Evolutionary conservation across 371 early-diverging fungal genomes (phyloP), one percentile per base, ranked within the genome.

Genomic region (Circinella umbellata): DNA sequence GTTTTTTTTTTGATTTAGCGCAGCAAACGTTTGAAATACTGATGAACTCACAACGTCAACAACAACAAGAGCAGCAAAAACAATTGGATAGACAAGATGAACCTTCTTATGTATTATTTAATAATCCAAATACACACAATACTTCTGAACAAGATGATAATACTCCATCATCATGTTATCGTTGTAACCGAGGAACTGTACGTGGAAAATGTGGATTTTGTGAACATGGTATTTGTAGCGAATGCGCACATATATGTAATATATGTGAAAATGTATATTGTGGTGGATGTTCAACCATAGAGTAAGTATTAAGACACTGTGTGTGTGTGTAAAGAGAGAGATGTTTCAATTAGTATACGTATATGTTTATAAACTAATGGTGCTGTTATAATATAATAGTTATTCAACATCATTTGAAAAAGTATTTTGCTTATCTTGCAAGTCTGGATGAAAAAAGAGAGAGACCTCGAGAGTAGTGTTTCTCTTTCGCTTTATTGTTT

Each of bases 21-120:
- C 18, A 57, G n/a, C 20, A 34, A n/a, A 57, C 57, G 1, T 57
- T 57, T 57, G 57, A 34, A 18, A 18, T 57, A 13, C 57, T 57
- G 18, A 57, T 57, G 57, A 57, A 57, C 57, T 11, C 57, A 11
- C 57, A 57, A 34, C 57, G n/a, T 5, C 57, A 51, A n/a, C 51
- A 51, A 15, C 51, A 51, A 51, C 8, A 51, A 51, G 14, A 13
- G 51, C 14, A 51, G 2, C 0, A 15, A 5, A 14, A 15, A 5
- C 51, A 51, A 5, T 13, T 1, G 14, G 8, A 14, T 14, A 51
- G 4, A 42, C 42, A 6, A 42, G 15, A 51, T 0, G 51, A 51
- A 15, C 51, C 51, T 5, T 51, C 51, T 15, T 51, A 51, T 51
- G 51, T 7, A 51, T 51, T 51, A n/a, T 51, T 51, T n/a, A n/a